Evolutionary conservation across 1,284 basidiomycete genomes (phyloP).

Genomic region (Moniliophthora roreri): DNA sequence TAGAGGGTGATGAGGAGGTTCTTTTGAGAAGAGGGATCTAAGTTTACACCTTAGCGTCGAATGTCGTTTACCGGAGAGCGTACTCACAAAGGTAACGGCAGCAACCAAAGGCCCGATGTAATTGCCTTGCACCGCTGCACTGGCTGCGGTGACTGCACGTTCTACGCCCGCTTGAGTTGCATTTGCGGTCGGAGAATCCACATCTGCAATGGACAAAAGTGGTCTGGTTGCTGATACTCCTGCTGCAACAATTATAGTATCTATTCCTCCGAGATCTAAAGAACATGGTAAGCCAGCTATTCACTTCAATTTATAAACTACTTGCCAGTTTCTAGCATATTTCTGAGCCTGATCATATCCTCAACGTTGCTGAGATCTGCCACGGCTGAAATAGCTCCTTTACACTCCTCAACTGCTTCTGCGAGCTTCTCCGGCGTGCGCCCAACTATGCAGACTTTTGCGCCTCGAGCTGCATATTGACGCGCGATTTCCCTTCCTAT

Average conservation of each 20-base stretch:
- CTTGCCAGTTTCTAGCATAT: constrained; percentile 57
- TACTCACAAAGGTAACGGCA: constrained; percentile 67
- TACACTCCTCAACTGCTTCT: constrained; percentile 64
- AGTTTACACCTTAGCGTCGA: not conserved
- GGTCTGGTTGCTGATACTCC: constrained; percentile 86
- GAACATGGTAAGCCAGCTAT: not conserved
- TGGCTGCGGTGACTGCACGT: constrained; percentile 50
- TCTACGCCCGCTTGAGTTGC: constrained; percentile 49
- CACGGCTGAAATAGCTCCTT: constrained; percentile 33
- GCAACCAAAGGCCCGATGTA: constrained; percentile 64
- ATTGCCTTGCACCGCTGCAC: constrained; percentile 58
- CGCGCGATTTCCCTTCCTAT: constrained; percentile 78
- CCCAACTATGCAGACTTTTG: constrained; percentile 76
- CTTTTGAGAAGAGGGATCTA: constrained; percentile 78
- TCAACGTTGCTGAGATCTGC: constrained; percentile 71
- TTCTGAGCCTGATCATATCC: constrained; percentile 69
- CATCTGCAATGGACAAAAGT: constrained; percentile 71
- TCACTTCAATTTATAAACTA: constrained; percentile 9
- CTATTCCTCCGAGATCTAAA: constrained; percentile 78
- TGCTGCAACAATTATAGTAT: constrained; percentile 83
- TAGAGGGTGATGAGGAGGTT: constrained; percentile 70
- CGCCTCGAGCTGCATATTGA: constrained; percentile 74
- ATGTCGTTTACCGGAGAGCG: constrained; percentile 18
- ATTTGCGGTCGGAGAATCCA: constrained; percentile 26
- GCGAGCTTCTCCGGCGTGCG: constrained; percentile 60